Evolutionary conservation across 495 filamentous ascomycete species (phyloP).

Genomic region (Annulohypoxylon maeteangense): DNA sequence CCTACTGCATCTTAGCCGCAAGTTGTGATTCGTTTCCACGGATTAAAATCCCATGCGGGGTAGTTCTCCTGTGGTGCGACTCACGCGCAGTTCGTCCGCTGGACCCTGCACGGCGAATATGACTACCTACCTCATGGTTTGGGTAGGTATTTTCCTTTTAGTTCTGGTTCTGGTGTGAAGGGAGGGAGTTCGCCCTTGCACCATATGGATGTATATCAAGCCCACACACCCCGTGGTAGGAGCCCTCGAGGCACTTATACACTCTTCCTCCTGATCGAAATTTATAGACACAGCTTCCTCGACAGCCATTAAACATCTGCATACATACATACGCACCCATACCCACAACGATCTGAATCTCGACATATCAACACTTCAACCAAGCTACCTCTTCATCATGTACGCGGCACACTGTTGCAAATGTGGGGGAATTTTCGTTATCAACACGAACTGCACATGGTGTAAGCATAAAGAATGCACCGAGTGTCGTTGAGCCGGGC

Average conservation of each 20-base stretch:
- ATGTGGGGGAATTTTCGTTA: conserved; percentile 60
- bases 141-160: conserved; percentile 29
- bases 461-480: conserved; percentile 57
- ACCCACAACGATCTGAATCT: background rate
- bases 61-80: conserved; percentile 36
- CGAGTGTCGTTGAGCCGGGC: conserved; percentile 51
- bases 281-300: conserved; percentile 4
- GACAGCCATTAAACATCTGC: background rate
- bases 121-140: background rate
- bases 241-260: background rate
- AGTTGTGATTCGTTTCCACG: conserved; percentile 38
- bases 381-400: conserved; percentile 37
- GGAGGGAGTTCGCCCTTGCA: conserved; percentile 29
- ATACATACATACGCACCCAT: background rate
- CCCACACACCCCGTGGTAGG: conserved; percentile 10
- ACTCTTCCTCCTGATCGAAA: background rate
- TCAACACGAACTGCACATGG: conserved; percentile 57
- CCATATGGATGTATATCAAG: conserved; percentile 41
- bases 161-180: background rate
- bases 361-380: conserved; percentile 33
- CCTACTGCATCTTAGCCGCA: conserved; percentile 33
- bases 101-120: conserved; percentile 27
- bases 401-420: conserved; percentile 60
- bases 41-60: conserved; percentile 36
- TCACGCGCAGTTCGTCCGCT: conserved; percentile 24